phyloP scores from a whole-genome alignment of 148 eudicot genomes.

The Dysphania ambrosioides region DNA sequence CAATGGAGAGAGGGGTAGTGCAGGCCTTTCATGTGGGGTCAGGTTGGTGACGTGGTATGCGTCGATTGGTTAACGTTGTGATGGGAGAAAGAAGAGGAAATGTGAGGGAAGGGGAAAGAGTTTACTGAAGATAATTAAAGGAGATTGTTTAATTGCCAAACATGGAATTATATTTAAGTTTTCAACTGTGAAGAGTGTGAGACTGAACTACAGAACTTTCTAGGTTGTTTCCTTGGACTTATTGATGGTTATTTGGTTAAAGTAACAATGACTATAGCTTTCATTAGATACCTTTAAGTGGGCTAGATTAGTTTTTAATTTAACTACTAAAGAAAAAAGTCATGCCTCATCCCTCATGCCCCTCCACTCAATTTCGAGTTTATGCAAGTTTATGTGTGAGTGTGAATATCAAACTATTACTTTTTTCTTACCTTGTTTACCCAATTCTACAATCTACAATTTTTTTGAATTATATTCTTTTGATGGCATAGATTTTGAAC shows the following conservation, averaged over 20 bases:
- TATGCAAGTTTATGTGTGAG: too few species aligned
- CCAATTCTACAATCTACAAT: too few species aligned
- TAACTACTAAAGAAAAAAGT: too few species aligned
- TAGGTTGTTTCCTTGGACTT: background rate
- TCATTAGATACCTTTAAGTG: too few species aligned
- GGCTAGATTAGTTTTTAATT: background rate
- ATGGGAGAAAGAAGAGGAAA: background rate
- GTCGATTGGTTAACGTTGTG: conserved; percentile 4
- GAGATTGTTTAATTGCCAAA: background rate
- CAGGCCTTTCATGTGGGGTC: background rate
- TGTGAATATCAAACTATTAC: too few species aligned
- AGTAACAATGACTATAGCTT: background rate
- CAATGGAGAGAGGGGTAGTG: background rate
- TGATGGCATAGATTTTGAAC: too few species aligned
- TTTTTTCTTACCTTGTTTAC: too few species aligned
- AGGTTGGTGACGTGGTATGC: conserved; percentile 1
- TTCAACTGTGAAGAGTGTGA: background rate
- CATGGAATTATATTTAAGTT: background rate
- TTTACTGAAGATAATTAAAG: too few species aligned
- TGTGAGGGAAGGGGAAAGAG: background rate
- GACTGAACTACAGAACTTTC: background rate
- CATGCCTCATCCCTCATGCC: too few species aligned
- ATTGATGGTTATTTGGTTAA: background rate
- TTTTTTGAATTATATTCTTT: too few species aligned
- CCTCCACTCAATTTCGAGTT: too few species aligned